These are phyloP conservation scores for Dioscorea dumetorum DNA, from an alignment of 106 monocot genomes.

Conservation along the genomic window DNA sequence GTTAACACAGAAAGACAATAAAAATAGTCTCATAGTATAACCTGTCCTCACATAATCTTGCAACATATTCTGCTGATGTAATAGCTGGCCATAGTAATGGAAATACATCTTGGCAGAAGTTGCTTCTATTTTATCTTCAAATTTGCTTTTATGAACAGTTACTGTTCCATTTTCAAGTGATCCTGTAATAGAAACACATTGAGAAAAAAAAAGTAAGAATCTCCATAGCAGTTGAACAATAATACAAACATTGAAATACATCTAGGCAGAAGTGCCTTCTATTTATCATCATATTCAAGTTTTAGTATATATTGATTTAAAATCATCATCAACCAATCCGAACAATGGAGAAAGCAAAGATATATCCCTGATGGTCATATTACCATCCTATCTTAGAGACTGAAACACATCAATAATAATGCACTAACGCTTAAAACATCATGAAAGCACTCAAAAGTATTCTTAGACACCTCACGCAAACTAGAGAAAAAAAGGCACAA, in stretches of 20 bases:
- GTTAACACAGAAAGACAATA: background rate
- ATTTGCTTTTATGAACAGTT: conserved; percentile 60
- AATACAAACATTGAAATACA: background rate
- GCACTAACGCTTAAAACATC: background rate
- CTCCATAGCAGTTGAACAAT: background rate
- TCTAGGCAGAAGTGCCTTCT: too few relatives aligned
- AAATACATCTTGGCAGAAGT: conserved; percentile 99
- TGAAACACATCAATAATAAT: background rate
- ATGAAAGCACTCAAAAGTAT: too few relatives aligned
- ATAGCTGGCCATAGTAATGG: conserved; percentile 90
- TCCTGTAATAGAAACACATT: conserved; percentile 16
- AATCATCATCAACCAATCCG: background rate
- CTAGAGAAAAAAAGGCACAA: too few relatives aligned
- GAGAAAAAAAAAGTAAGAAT: background rate
- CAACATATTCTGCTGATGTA: conserved; percentile 99
- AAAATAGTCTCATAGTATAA: conserved; percentile 14
- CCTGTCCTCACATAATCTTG: conserved; percentile 99
- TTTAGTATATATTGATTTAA: background rate
- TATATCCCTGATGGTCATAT: too few relatives aligned
- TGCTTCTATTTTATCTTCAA: conserved; percentile 93
- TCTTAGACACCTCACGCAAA: too few relatives aligned
- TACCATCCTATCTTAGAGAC: too few relatives aligned
- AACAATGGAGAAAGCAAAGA: background rate
- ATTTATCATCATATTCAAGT: too few relatives aligned
- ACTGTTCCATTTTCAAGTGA: conserved; percentile 58